Conservation (phyloP, 1,139 yeast species). For the Pichia terricola region DNA sequence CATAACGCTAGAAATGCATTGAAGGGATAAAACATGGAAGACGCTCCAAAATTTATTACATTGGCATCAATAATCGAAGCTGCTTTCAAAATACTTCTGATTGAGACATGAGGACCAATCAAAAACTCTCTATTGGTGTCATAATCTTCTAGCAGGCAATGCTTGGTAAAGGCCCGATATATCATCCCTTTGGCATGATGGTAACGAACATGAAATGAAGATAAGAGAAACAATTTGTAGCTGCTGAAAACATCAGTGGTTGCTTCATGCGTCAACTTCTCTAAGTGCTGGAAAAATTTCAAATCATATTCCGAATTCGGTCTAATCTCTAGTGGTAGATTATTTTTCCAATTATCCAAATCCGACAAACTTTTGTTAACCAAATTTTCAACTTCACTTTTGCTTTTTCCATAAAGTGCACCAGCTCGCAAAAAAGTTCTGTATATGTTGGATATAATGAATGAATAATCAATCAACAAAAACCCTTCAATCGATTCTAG, state of each 20-base stretch:
- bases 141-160: constrained; percentile 1
- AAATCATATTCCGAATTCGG: constrained; percentile 10
- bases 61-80: constrained; percentile 11
- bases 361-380: constrained; percentile 14
- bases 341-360: constrained; percentile 21
- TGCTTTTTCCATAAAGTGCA: constrained; percentile 15
- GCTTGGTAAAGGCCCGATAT: constrained; percentile 6
- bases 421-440: constrained; percentile 20
- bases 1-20: constrained; percentile 22
- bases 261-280: constrained; percentile 2
- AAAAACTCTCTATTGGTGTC: constrained; percentile 1
- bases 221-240: constrained; percentile 7
- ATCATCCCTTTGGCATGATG: constrained; percentile 13
- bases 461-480: constrained; percentile 16
- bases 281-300: constrained; percentile 8
- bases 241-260: neutral
- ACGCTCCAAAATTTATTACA: constrained; percentile 12
- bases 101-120: constrained; percentile 15
- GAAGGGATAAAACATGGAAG: constrained; percentile 22
- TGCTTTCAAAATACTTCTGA: constrained; percentile 18
- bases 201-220: constrained; percentile 8
- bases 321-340: constrained; percentile 18
- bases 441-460: constrained; percentile 19
- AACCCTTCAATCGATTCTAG: constrained; percentile 10
- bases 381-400: constrained; percentile 10